Conservation (phyloP, 1,139 yeast species). For the Yamadazyma friedrichii region DNA sequence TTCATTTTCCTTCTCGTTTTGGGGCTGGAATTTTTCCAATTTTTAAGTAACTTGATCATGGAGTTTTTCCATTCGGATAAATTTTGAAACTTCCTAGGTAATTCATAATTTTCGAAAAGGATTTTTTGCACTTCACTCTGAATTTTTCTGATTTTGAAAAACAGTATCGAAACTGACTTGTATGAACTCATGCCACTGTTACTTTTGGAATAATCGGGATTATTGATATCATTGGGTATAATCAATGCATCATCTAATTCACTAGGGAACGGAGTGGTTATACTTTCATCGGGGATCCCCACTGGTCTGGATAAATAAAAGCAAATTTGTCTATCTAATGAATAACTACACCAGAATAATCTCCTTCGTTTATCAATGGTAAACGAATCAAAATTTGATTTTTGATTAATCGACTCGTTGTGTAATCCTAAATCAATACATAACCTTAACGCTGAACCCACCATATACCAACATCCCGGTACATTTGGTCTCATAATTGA, state of each 20-base stretch:
- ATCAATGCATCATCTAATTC: constrained; percentile 69
- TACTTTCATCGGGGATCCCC: constrained; percentile 71
- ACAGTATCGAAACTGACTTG: constrained; percentile 62
- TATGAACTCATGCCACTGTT: constrained; percentile 53
- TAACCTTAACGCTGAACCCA: constrained; percentile 76
- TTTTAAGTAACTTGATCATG: constrained; percentile 50
- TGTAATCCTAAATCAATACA: constrained; percentile 85
- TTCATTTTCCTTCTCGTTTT: constrained; percentile 60
- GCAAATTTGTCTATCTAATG: constrained; percentile 77
- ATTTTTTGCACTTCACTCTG: constrained; percentile 79
- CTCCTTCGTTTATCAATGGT: constrained; percentile 71
- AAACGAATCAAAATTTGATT: constrained; percentile 46
- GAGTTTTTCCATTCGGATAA: constrained; percentile 60
- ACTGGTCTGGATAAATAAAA: constrained; percentile 72
- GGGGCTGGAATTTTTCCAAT: constrained; percentile 63
- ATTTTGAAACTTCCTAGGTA: constrained; percentile 62
- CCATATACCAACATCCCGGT: constrained; percentile 91
- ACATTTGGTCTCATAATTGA: constrained; percentile 74
- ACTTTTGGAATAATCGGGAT: constrained; percentile 21
- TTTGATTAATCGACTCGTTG: constrained; percentile 42
- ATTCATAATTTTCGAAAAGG: constrained; percentile 64
- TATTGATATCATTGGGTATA: constrained; percentile 25
- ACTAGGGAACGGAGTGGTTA: constrained; percentile 68
- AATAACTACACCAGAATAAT: constrained; percentile 86
- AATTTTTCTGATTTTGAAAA: constrained; percentile 65